phyloP scores from a whole-genome alignment of 2,329 filamentous ascomycete genomes.

The Venturia oleaginea region DNA sequence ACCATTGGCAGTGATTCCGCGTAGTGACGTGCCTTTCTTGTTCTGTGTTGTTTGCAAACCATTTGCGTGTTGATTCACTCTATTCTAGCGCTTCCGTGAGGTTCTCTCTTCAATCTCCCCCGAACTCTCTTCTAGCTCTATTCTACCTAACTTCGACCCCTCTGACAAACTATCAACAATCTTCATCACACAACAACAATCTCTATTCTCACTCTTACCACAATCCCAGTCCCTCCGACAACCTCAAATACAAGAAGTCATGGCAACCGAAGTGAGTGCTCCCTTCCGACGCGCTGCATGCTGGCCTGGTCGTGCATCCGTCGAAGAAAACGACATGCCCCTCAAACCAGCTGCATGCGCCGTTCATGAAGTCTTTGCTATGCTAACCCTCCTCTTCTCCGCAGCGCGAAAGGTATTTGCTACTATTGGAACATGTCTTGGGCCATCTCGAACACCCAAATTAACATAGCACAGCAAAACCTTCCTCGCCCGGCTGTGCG shows the following conservation, averaged over 20 bases:
- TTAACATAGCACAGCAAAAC: slow-evolving; percentile 65
- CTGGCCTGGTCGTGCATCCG: neutral
- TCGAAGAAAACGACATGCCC: neutral
- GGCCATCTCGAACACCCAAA: slow-evolving; percentile 13
- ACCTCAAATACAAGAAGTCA: neutral
- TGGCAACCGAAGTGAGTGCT: slow-evolving; percentile 8
- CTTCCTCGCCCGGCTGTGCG: slow-evolving; percentile 98
- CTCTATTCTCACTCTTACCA: neutral
- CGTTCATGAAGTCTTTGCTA: neutral
- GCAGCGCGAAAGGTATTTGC: slow-evolving; percentile 41
- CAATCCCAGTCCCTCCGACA: neutral
- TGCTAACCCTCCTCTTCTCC: slow-evolving; percentile 27
- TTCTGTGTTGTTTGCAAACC: neutral
- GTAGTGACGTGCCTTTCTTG: neutral
- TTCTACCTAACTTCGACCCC: neutral
- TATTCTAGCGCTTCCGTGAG: neutral
- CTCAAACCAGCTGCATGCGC: slow-evolving; percentile 1
- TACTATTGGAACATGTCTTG: slow-evolving; percentile 1
- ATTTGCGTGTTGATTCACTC: neutral
- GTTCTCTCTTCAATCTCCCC: neutral
- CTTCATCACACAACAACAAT: neutral
- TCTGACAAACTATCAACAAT: neutral
- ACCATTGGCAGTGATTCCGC: neutral
- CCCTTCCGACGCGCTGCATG: neutral
- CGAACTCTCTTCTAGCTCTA: neutral